A percentile compares a stretch with the other conserved stretches of the same genome.
Evolutionary conservation across 352 stramenopile species (phyloP).

Genomic region (Globisporangium apiculatum): DNA sequence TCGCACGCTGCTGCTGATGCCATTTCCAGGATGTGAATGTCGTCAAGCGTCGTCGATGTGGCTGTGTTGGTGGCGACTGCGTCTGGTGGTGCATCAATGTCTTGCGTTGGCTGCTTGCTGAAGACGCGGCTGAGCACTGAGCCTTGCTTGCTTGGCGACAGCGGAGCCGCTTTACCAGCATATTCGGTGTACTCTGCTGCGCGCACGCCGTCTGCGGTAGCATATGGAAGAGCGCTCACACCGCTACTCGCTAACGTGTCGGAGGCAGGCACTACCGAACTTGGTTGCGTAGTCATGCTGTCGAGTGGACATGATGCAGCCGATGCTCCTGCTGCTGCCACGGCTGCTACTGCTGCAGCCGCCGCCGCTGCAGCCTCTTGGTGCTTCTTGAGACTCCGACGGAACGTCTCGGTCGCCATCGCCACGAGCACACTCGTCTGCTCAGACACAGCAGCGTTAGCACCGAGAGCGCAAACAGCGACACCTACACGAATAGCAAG

Average conservation of each 20-base stretch:
- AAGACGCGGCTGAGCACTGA: slow-evolving; percentile 29
- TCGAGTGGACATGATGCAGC: too few species aligned
- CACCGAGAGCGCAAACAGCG: too few species aligned
- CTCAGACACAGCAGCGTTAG: not conserved
- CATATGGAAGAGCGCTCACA: not conserved
- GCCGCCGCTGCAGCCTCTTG: not conserved
- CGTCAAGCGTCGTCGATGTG: not conserved
- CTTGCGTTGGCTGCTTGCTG: not conserved
- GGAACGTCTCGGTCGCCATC: slow-evolving; percentile 46
- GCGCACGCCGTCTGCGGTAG: not conserved
- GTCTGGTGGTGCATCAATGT: slow-evolving; percentile 2
- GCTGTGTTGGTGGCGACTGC: not conserved
- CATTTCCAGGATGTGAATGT: not conserved
- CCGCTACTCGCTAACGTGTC: not conserved
- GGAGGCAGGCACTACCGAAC: not conserved
- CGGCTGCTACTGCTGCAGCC: too few species aligned
- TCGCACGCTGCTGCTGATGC: not conserved
- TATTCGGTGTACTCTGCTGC: not conserved
- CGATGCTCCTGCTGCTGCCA: too few species aligned
- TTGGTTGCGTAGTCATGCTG: not conserved
- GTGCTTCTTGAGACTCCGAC: slow-evolving; percentile 37
- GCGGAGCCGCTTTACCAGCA: not conserved
- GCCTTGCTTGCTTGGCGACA: slow-evolving; percentile 1
- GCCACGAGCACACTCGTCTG: slow-evolving; percentile 54
- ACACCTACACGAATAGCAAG: not conserved